phyloP scores from a whole-genome alignment of 768 basidiomycete genomes.

The Psilocybe tampanensis region DNA sequence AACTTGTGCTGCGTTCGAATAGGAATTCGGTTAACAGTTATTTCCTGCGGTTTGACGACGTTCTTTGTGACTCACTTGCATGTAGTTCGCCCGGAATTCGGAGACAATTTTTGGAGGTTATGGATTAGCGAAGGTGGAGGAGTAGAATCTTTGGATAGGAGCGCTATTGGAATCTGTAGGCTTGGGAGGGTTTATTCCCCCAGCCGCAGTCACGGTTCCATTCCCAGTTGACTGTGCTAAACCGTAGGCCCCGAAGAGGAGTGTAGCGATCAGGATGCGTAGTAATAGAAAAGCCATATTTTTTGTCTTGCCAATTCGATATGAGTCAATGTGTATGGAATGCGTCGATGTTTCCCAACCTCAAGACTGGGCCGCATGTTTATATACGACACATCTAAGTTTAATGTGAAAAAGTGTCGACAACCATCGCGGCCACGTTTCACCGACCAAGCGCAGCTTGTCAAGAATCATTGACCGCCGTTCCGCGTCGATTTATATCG shows the following conservation, averaged over 20 bases:
- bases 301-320: neutral
- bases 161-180: neutral
- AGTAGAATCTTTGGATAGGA: constrained; percentile 17
- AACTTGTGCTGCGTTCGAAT: constrained; percentile 20
- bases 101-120: constrained; percentile 17
- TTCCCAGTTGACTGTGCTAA: constrained; percentile 3
- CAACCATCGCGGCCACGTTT: neutral
- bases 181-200: no score
- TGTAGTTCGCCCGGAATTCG: constrained; percentile 23
- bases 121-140: constrained; percentile 16
- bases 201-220: no score
- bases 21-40: neutral
- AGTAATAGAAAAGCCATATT: neutral
- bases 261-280: neutral
- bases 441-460: neutral
- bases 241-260: neutral
- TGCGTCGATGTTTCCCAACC: no score
- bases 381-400: no score
- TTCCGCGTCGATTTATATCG: neutral
- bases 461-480: neutral
- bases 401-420: neutral
- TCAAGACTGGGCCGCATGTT: neutral
- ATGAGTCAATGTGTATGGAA: neutral
- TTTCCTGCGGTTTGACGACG: no score
- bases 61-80: constrained; percentile 12